Percentiles rank a stretch among this genome's conserved stretches.
phyloP scores from a whole-genome alignment of 495 filamentous ascomycete genomes.

The Hyphodiscus hymeniophilus region DNA sequence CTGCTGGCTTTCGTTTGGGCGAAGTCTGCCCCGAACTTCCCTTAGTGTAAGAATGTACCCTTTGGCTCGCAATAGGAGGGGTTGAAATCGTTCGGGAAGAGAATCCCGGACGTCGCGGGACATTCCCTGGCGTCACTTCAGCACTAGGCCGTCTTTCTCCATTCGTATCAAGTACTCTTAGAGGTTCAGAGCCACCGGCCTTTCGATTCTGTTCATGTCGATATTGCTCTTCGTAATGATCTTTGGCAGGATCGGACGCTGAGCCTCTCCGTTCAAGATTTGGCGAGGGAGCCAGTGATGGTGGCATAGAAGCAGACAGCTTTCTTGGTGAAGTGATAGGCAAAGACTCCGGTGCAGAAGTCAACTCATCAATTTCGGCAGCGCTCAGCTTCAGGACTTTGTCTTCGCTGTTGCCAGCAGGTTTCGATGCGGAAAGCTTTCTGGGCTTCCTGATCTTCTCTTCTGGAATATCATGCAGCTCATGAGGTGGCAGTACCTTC shows the following conservation, averaged over 20 bases:
- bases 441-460: constrained; percentile 18
- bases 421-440: constrained; percentile 12
- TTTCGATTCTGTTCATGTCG: neutral
- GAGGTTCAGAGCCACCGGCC: constrained; percentile 3
- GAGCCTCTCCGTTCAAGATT: constrained; percentile 8
- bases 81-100: constrained; percentile 17
- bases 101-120: constrained; percentile 9
- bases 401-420: constrained; percentile 24
- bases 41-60: constrained; percentile 12
- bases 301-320: constrained; percentile 1
- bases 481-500: constrained; percentile 13
- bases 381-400: constrained; percentile 41
- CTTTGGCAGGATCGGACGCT: neutral
- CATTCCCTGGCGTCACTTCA: constrained; percentile 5
- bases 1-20: constrained; percentile 14
- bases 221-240: neutral
- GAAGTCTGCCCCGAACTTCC: constrained; percentile 13
- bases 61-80: constrained; percentile 6
- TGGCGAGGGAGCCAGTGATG: constrained; percentile 14
- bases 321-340: constrained; percentile 24
- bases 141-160: constrained; percentile 10
- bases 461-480: constrained; percentile 18
- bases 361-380: constrained; percentile 46
- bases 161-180: neutral
- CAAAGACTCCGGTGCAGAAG: constrained; percentile 46